phyloP scores from a whole-genome alignment of 176 grass and related monocot genomes.

The Rhynchospora pubera region DNA sequence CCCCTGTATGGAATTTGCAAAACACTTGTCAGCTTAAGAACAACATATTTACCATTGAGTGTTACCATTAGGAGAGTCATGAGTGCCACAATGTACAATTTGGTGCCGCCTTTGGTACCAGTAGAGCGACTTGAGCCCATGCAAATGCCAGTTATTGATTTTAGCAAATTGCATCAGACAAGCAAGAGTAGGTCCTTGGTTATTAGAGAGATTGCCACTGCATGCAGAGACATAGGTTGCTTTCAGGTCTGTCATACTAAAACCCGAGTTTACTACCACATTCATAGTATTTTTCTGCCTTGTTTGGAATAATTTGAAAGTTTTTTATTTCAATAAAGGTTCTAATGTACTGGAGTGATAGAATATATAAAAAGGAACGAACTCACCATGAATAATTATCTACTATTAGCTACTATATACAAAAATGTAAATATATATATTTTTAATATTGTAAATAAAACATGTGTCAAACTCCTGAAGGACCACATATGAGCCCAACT shows the following conservation, averaged over 20 bases:
- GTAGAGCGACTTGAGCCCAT: slow-evolving; percentile 9
- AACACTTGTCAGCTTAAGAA: no score
- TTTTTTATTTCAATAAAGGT: neutral
- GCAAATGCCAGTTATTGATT: slow-evolving; percentile 12
- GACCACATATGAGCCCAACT: no score
- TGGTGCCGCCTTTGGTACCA: neutral
- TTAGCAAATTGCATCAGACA: slow-evolving; percentile 15
- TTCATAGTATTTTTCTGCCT: neutral
- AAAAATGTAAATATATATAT: no score
- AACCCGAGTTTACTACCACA: neutral
- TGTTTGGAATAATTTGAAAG: neutral
- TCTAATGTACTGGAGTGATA: neutral
- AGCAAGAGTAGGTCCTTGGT: neutral
- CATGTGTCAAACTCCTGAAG: no score
- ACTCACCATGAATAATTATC: neutral
- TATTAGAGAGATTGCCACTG: slow-evolving; percentile 11
- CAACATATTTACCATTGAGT: neutral
- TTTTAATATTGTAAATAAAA: no score
- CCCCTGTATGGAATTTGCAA: neutral
- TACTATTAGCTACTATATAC: neutral
- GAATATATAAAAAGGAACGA: neutral
- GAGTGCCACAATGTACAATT: neutral
- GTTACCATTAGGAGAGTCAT: neutral
- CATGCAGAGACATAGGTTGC: slow-evolving; percentile 17
- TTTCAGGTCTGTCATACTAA: slow-evolving; percentile 1